phyloP scores from a whole-genome alignment of 2,329 filamentous ascomycete species.

The Bipolaris sorokiniana region DNA sequence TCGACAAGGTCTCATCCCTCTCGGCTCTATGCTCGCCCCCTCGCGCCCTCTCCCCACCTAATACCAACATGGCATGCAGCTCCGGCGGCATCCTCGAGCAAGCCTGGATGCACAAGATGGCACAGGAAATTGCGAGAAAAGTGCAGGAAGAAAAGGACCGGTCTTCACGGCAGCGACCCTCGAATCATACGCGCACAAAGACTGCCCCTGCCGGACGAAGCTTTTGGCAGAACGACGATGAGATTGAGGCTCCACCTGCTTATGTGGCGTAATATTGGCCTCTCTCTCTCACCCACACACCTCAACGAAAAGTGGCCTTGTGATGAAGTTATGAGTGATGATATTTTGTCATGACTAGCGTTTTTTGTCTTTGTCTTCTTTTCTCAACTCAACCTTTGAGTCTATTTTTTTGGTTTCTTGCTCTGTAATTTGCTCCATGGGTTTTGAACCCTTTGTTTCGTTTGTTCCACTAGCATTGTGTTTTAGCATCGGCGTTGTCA shows the following conservation, averaged over 20 bases:
- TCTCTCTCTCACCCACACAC: too few relatives aligned
- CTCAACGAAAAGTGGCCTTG: neutral
- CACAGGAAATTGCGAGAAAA: slow-evolving; percentile 83
- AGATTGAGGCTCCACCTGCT: slow-evolving; percentile 42
- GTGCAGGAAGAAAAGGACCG: slow-evolving; percentile 83
- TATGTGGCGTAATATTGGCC: slow-evolving; percentile 35
- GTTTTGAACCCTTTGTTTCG: neutral
- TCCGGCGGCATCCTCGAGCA: slow-evolving; percentile 70
- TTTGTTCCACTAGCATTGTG: neutral
- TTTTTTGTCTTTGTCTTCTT: slow-evolving; percentile 4
- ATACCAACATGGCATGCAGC: slow-evolving; percentile 29
- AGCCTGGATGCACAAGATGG: slow-evolving; percentile 92
- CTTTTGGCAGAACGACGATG: slow-evolving; percentile 36
- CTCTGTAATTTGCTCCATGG: slow-evolving; percentile 4
- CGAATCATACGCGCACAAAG: slow-evolving; percentile 14
- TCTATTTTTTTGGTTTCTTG: slow-evolving; percentile 4
- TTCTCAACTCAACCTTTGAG: neutral
- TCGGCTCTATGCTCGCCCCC: slow-evolving; percentile 36
- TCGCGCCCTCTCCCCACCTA: slow-evolving; percentile 30
- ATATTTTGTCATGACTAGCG: slow-evolving; percentile 12
- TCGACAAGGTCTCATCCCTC: slow-evolving; percentile 39
- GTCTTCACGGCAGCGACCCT: slow-evolving; percentile 10
- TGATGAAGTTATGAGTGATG: slow-evolving; percentile 20
- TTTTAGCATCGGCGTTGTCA: slow-evolving; percentile 14
- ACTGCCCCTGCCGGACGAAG: slow-evolving; percentile 17